These are phyloP conservation scores for Leishmania turanica DNA, from an alignment of 208 protist species.

Conservation along the genomic window DNA sequence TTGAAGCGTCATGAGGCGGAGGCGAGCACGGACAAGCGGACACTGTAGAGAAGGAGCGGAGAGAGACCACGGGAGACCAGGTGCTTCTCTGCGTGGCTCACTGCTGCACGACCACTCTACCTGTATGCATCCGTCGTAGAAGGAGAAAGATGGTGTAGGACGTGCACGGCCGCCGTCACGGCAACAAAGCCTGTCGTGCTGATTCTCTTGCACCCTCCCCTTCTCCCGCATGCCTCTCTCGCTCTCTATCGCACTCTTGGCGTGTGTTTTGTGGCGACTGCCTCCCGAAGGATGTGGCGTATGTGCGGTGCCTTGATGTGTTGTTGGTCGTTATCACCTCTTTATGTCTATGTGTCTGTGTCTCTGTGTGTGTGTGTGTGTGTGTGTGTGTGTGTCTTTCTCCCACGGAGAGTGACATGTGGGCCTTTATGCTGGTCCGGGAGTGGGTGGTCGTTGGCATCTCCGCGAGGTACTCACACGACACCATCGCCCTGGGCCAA, in stretches of 20 bases:
- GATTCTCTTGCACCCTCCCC: not conserved
- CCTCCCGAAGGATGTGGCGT: not conserved
- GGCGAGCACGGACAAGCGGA: not conserved
- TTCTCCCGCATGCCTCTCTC: not conserved
- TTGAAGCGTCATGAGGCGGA: constrained; percentile 2
- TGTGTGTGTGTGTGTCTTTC: not conserved
- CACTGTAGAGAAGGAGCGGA: not conserved
- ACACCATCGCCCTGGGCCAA: not conserved
- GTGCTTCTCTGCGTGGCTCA: not conserved
- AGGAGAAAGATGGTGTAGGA: not conserved
- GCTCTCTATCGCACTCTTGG: not conserved
- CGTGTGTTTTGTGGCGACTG: not conserved
- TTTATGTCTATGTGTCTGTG: not conserved
- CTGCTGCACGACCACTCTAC: not conserved
- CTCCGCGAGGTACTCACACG: not conserved
- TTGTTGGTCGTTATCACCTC: not conserved
- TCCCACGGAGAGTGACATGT: not conserved
- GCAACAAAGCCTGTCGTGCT: not conserved
- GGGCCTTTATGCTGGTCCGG: not conserved
- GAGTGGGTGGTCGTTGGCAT: not conserved
- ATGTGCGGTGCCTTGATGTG: not conserved
- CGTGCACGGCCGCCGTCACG: not conserved
- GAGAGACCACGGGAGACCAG: not conserved
- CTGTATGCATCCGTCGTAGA: not conserved
- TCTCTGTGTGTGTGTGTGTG: not conserved